Conservation (phyloP, 2,329 filamentous ascomycete genomes). For the Fusarium brevicatenulatum region DNA sequence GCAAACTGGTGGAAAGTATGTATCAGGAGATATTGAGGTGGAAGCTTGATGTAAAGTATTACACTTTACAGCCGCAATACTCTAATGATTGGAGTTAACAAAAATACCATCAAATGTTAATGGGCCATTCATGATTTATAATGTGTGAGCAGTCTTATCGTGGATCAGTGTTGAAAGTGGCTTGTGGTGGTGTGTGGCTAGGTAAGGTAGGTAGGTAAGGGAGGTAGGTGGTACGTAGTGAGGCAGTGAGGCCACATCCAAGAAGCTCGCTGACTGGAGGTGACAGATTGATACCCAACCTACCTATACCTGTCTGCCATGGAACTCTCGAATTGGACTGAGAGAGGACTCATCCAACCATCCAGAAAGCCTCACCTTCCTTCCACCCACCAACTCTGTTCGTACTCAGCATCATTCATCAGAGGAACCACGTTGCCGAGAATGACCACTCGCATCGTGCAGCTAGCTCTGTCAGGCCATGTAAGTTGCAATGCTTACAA, state of each 20-base stretch:
- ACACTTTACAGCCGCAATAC: neutral
- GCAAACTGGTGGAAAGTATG: neutral
- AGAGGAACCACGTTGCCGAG: slow-evolving; percentile 31
- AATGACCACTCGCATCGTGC: slow-evolving; percentile 18
- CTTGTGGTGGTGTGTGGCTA: neutral
- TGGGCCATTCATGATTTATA: neutral
- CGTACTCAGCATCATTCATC: slow-evolving; percentile 1
- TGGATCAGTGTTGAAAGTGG: neutral
- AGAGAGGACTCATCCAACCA: neutral
- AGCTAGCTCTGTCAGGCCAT: slow-evolving; percentile 19
- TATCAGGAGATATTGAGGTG: neutral
- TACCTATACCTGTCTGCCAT: neutral
- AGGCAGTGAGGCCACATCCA: neutral
- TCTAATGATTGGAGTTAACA: neutral
- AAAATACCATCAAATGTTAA: neutral
- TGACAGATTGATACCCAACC: neutral
- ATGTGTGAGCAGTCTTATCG: neutral
- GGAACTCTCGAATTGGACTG: neutral
- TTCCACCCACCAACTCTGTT: slow-evolving; percentile 5
- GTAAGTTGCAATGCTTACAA: slow-evolving; percentile 21
- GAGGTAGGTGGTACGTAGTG: neutral
- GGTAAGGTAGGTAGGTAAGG: neutral
- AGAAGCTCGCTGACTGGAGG: neutral
- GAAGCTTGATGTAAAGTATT: neutral
- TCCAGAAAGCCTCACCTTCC: neutral